These are phyloP conservation scores for Graphilbum ipis-grandicollis DNA, from an alignment of 2,329 filamentous ascomycete genomes.

Conservation along the genomic window DNA sequence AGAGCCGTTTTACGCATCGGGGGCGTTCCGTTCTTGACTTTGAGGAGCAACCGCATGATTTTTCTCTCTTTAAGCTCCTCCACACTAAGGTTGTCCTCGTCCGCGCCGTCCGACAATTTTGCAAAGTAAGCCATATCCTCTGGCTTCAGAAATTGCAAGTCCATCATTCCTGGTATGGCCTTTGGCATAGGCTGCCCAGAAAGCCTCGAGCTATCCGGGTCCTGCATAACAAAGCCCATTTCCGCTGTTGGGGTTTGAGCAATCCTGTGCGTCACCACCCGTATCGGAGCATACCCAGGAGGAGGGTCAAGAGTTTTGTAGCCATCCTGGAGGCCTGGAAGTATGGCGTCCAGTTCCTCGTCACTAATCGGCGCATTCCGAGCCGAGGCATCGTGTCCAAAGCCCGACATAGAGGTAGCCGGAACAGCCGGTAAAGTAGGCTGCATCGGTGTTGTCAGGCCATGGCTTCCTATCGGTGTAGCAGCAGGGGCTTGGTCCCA, in stretches of 20 bases:
- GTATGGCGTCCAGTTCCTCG: conserved; percentile 81
- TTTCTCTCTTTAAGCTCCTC: conserved; percentile 96
- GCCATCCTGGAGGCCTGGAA: conserved; percentile 74
- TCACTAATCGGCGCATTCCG: conserved; percentile 76
- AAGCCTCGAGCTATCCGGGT: conserved; percentile 67
- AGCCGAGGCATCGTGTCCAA: conserved; percentile 64
- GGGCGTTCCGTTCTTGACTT: conserved; percentile 98
- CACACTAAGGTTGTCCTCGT: conserved; percentile 81
- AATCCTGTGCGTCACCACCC: conserved; percentile 58
- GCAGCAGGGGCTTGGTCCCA: conserved; percentile 78
- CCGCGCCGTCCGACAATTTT: conserved; percentile 84
- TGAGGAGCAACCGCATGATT: conserved; percentile 90
- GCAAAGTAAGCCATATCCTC: conserved; percentile 99
- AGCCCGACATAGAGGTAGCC: conserved; percentile 21
- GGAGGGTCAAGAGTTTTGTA: conserved; percentile 87
- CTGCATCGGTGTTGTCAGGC: conserved; percentile 65
- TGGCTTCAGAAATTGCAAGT: conserved; percentile 94
- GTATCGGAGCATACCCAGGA: conserved; percentile 75
- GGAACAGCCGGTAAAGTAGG: conserved; percentile 39
- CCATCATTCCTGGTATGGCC: conserved; percentile 88
- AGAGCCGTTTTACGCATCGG: conserved; percentile 97
- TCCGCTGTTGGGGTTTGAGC: conserved; percentile 58
- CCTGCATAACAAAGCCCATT: conserved; percentile 92
- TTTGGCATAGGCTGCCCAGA: conserved; percentile 84
- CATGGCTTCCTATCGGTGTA: conserved; percentile 55